Evolutionary conservation across 177 flowering plant species (phyloP), one percentile per base, ranked within the genome.

Genomic region (Tripterygium wilfordii): DNA sequence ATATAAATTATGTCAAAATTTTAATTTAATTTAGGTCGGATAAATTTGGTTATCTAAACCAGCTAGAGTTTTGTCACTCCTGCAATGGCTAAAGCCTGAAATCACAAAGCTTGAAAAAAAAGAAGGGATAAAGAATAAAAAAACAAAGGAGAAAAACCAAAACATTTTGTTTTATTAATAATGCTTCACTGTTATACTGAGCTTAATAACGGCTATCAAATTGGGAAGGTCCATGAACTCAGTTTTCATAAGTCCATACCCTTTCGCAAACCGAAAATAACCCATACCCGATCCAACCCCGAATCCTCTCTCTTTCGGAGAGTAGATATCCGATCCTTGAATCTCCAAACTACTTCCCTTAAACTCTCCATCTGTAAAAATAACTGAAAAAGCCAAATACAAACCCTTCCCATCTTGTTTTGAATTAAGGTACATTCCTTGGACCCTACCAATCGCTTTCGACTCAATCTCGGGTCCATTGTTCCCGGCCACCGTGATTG

Each of bases 311-410:
- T 67, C 54, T 49, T 62, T 26, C 64, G 50, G 36, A 22, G 42
- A 7, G 21, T 58, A 67, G 5, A 54, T 4, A 54, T 67, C 71
- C 12, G 64, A 44, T 10, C 71, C 71, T 36, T 67, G 71, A 46
- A 67, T 67, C 47, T 67, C 67, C 67, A 67, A 42, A 3, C 36
- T 58, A 25, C 67, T 67, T 29, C 71, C 71, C 16, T 62, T 62
- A 20, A 41, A 62, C 15, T 48, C 31, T 29, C 71, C 67, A 15
- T 67, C 67, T 18, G 67, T 67, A 43, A 67, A 62, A 6, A 67
- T 48, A 43, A 67, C 47, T 5, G 67, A 61, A 35, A 67, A 67
- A 5, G 46, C 61, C 61, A 67, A 15, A 35, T 67, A 41, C 47
- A 58, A 22, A 10, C 24, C 60, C 25, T 56, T 45, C 13, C 72